These are phyloP conservation scores for Colletotrichum navitas DNA, from an alignment of 2,329 filamentous ascomycete species.

Conservation along the genomic window DNA sequence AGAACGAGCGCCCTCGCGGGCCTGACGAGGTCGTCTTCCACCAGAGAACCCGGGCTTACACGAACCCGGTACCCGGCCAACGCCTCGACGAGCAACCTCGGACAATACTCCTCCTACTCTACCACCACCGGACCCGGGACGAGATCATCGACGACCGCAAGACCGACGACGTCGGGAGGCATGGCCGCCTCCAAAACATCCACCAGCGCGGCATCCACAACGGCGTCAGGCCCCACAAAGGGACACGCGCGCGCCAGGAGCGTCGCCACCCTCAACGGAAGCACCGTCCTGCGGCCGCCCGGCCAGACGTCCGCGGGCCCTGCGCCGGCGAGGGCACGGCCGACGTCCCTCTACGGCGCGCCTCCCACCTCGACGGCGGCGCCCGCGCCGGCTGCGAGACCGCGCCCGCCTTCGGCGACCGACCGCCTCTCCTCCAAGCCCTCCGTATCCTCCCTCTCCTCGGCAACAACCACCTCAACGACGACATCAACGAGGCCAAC, in stretches of 20 bases:
- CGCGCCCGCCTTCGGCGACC: conserved; percentile 19
- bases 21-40: conserved; percentile 27
- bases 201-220: conserved; percentile 14
- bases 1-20: neutral
- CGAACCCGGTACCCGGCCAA: conserved; percentile 38
- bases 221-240: conserved; percentile 37
- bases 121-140: conserved; percentile 28
- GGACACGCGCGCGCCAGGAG: conserved; percentile 57
- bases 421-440: conserved; percentile 23
- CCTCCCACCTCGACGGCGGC: conserved; percentile 1
- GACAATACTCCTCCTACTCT: conserved; percentile 17
- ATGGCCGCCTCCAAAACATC: conserved; percentile 39
- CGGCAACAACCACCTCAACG: conserved; percentile 30
- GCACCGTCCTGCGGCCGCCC: conserved; percentile 56
- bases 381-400: conserved; percentile 6
- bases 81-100: conserved; percentile 45
- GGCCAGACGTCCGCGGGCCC: conserved; percentile 44
- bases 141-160: conserved; percentile 25
- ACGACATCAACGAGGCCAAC: conserved; percentile 24
- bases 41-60: conserved; percentile 4
- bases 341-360: conserved; percentile 34
- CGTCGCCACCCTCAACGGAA: conserved; percentile 53
- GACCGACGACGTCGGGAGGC: conserved; percentile 49
- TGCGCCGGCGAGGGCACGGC: conserved; percentile 17
- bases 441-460: conserved; percentile 15